Conservation (phyloP, 1,139 yeast genomes). For the Magnusiomyces ingens region DNA sequence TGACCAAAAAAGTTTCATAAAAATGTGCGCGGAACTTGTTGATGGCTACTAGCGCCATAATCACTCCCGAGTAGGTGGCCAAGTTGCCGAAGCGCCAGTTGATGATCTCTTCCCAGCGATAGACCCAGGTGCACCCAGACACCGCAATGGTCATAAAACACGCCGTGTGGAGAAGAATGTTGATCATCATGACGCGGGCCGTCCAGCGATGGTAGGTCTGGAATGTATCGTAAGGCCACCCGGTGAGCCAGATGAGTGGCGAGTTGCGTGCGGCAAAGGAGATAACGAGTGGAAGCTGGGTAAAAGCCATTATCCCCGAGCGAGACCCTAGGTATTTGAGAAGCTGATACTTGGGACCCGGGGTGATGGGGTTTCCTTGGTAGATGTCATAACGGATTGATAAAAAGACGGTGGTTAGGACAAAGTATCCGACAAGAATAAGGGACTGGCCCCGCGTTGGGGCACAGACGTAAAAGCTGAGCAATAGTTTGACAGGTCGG, state of each 20-base stretch:
- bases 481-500: constrained; percentile 23
- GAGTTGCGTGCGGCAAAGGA: constrained; percentile 60
- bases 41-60: constrained; percentile 27
- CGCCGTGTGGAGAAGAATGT: constrained; percentile 37
- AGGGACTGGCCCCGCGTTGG: constrained; percentile 32
- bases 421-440: constrained; percentile 25
- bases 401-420: constrained; percentile 25
- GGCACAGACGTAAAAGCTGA: constrained; percentile 21
- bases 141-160: constrained; percentile 31
- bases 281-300: constrained; percentile 48
- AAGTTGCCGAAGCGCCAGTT: constrained; percentile 43
- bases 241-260: constrained; percentile 48
- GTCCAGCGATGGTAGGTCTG: constrained; percentile 60
- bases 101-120: constrained; percentile 37
- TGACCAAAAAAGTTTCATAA: constrained; percentile 40
- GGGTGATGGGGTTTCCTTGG: constrained; percentile 21
- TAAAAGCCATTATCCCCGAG: constrained; percentile 53
- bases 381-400: constrained; percentile 19
- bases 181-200: constrained; percentile 47
- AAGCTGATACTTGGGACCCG: constrained; percentile 24
- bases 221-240: constrained; percentile 59
- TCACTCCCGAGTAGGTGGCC: constrained; percentile 35
- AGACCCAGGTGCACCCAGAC: constrained; percentile 33
- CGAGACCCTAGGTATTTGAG: constrained; percentile 47
- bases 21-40: constrained; percentile 22